These are phyloP conservation scores for Yamadazyma friedrichii DNA, from an alignment of 1,139 yeast species.

Conservation along the genomic window DNA sequence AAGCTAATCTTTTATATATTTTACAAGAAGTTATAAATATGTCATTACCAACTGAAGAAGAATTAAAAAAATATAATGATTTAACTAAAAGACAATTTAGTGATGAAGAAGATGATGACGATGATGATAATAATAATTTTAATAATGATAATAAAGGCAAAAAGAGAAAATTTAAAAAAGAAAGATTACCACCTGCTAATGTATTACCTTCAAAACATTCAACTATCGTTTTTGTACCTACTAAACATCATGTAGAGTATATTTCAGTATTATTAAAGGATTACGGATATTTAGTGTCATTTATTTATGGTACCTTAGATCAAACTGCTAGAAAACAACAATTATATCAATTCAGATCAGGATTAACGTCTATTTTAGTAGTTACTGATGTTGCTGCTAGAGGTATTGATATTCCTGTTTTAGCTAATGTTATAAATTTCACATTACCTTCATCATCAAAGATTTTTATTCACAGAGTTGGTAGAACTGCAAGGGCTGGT, in stretches of 20 bases:
- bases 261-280: slow-evolving; percentile 65
- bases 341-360: slow-evolving; percentile 78
- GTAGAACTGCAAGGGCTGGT: slow-evolving; percentile 99
- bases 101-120: slow-evolving; percentile 48
- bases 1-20: slow-evolving; percentile 74
- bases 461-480: slow-evolving; percentile 94
- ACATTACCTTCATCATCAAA: slow-evolving; percentile 91
- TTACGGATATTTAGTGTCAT: slow-evolving; percentile 84
- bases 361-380: slow-evolving; percentile 77
- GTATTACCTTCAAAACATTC: slow-evolving; percentile 81
- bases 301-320: slow-evolving; percentile 91
- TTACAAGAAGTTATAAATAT: slow-evolving; percentile 83
- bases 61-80: slow-evolving; percentile 50
- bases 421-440: slow-evolving; percentile 90
- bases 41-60: slow-evolving; percentile 73
- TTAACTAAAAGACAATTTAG: slow-evolving; percentile 44
- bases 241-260: slow-evolving; percentile 97
- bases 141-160: slow-evolving; percentile 34
- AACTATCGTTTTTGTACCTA: slow-evolving; percentile 92
- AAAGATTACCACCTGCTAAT: slow-evolving; percentile 71
- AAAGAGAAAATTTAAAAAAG: slow-evolving; percentile 46
- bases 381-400: slow-evolving; percentile 99
- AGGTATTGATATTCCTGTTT: slow-evolving; percentile 97
- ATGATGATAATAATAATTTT: slow-evolving; percentile 8
- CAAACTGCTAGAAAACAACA: slow-evolving; percentile 94